Evolutionary conservation across 2,329 filamentous ascomycete genomes (phyloP).

Genomic region (Clarireedia monteithiana): DNA sequence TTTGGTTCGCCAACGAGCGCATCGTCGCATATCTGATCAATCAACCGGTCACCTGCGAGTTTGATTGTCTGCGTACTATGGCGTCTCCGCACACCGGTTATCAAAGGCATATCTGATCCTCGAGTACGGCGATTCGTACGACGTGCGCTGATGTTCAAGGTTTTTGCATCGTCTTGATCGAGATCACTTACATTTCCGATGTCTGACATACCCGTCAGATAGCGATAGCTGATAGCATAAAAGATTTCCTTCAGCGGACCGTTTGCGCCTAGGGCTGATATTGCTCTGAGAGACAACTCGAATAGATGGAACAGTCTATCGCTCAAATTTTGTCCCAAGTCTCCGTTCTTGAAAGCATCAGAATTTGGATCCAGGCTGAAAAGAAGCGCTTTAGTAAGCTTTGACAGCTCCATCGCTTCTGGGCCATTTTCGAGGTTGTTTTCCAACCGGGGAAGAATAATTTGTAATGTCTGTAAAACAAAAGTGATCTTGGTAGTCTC

Average conservation of each 20-base stretch:
- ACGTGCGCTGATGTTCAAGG: background rate
- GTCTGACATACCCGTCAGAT: constrained; percentile 61
- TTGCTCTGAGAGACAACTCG: constrained; percentile 73
- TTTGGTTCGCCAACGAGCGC: constrained; percentile 75
- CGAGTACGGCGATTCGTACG: background rate
- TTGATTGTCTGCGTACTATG: constrained; percentile 64
- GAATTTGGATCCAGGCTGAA: constrained; percentile 59
- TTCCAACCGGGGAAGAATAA: constrained; percentile 83
- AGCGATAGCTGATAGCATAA: constrained; percentile 87
- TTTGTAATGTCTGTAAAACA: constrained; percentile 77
- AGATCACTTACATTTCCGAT: constrained; percentile 21
- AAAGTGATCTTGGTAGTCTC: constrained; percentile 65
- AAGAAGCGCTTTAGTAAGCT: constrained; percentile 64
- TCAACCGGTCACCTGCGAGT: constrained; percentile 69
- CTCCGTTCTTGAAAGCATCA: constrained; percentile 33
- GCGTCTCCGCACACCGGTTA: constrained; percentile 37
- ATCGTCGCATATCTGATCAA: constrained; percentile 88
- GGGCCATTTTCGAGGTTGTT: constrained; percentile 58
- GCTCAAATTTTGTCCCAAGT: constrained; percentile 66
- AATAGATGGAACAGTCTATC: constrained; percentile 91
- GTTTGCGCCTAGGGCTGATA: constrained; percentile 64
- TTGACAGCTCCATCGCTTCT: constrained; percentile 69
- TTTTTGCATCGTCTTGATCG: background rate
- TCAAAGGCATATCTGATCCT: constrained; percentile 12
- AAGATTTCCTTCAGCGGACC: constrained; percentile 72